Evolutionary conservation across 495 filamentous ascomycete species (phyloP), one percentile per base, ranked within the genome.

Genomic region (Podospora pseudopauciseta): DNA sequence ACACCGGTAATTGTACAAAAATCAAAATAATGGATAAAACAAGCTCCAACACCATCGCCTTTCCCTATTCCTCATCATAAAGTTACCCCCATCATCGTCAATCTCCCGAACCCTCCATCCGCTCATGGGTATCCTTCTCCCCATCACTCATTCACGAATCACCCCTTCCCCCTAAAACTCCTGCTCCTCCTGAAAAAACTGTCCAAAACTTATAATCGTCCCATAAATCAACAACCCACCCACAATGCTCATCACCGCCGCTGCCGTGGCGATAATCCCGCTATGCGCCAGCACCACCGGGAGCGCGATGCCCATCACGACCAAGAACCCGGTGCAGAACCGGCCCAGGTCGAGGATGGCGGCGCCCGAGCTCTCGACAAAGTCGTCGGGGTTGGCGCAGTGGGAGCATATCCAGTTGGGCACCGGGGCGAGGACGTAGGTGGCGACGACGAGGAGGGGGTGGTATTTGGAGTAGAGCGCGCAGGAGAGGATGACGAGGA

Each of bases 281-380:
- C 90, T 91, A 80, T 97, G 95, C 18, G 92, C 93, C 32, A 99
- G 86, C 56, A 97, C 80, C 7, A 87, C 87, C n/a, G 95, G 95
- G n/a, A 99, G 85, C 23, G 96, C 95, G 80, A 99, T 88, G 15
- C 95, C 95, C 93, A 97, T 97, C 34, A 97, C 86, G n/a, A 98
- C 93, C 80, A 99, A 81, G 71, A 98, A 97, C 0, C 96, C 95
- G 1, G 95, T 99, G 78, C 92, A 86, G 80, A 98, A 99, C 69
- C 92, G 86, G 34, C 95, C 95, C 78, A 99, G 90, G 76, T 99
- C 95, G 39, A 97, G 84, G 30, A 94, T 80, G 1, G 89, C 92
- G 71, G 86, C 92, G 30, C 92, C 90, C 13, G 87, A 84, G 76
- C 87, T 90, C 78, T 96, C 92, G 74, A 96, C 94, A 72, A 99